Evolutionary conservation across 306 rosid genomes (phyloP).

Genomic region (Mimosa bimucronata): DNA sequence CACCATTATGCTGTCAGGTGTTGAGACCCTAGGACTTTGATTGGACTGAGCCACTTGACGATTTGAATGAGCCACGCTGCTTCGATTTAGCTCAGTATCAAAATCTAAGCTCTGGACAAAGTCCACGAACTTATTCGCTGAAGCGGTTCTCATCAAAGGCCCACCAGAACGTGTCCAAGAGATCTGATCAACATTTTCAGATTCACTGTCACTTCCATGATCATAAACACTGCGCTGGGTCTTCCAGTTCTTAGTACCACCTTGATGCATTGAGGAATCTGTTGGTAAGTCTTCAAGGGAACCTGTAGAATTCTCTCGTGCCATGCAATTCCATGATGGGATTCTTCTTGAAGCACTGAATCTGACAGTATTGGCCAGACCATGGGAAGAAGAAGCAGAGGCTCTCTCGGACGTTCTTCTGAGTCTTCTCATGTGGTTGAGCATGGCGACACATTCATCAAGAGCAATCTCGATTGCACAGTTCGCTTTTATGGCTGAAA

Average conservation of each 20-base stretch:
- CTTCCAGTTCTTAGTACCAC: slow-evolving; percentile 51
- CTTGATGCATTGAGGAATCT: slow-evolving; percentile 67
- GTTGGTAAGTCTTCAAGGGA: slow-evolving; percentile 64
- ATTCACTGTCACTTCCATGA: slow-evolving; percentile 77
- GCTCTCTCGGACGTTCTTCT: slow-evolving; percentile 80
- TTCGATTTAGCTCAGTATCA: slow-evolving; percentile 59
- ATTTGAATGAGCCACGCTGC: slow-evolving; percentile 47
- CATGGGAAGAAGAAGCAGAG: slow-evolving; percentile 66
- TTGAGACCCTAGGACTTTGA: slow-evolving; percentile 57
- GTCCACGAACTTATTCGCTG: slow-evolving; percentile 76
- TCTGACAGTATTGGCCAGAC: slow-evolving; percentile 49
- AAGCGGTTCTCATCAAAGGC: slow-evolving; percentile 91
- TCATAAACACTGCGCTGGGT: slow-evolving; percentile 58
- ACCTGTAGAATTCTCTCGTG: slow-evolving; percentile 89
- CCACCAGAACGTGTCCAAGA: slow-evolving; percentile 97
- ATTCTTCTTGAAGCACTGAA: slow-evolving; percentile 86
- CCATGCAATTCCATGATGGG: slow-evolving; percentile 96
- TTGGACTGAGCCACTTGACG: slow-evolving; percentile 42
- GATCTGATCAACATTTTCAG: slow-evolving; percentile 64
- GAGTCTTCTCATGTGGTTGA: slow-evolving; percentile 90
- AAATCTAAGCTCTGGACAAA: slow-evolving; percentile 76
- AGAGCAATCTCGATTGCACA: slow-evolving; percentile 92
- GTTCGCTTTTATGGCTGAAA: slow-evolving; percentile 92
- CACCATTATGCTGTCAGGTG: slow-evolving; percentile 69
- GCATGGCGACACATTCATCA: slow-evolving; percentile 86